phyloP scores from a whole-genome alignment of 1,284 basidiomycete genomes.

The Ustanciosporium gigantosporum region DNA sequence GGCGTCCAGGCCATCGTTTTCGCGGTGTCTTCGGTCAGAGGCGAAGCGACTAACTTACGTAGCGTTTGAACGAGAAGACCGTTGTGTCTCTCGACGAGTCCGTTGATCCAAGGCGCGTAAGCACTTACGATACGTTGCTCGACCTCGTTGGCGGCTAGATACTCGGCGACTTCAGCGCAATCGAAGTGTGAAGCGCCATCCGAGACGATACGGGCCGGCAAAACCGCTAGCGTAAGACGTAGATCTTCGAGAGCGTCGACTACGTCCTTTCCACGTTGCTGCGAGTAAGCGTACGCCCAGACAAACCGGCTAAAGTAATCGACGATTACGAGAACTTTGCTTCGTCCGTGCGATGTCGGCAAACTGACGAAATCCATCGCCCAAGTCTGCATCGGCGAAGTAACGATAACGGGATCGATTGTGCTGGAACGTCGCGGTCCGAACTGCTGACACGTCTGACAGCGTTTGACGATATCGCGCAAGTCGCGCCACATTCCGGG shows the following conservation, averaged over 20 bases:
- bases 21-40: not conserved
- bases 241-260: not conserved
- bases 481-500: not conserved
- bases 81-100: not conserved
- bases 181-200: not conserved
- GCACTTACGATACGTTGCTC: not conserved
- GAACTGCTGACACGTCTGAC: not conserved
- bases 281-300: not conserved
- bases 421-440: not conserved
- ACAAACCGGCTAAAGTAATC: not conserved
- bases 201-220: not conserved
- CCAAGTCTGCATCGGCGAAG: not conserved
- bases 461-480: not conserved
- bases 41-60: not conserved
- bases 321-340: not conserved
- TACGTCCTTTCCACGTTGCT: not conserved
- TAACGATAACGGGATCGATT: not conserved
- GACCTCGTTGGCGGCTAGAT: not conserved
- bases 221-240: not conserved
- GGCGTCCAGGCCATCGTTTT: not conserved
- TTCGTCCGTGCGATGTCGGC: not conserved
- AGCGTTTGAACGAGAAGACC: not conserved
- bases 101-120: constrained; percentile 1
- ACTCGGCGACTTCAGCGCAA: not conserved
- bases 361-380: constrained; percentile 1